Base-by-base conservation (phyloP, 805 yeast species). In the Maudiozyma saulgeensis region DNA sequence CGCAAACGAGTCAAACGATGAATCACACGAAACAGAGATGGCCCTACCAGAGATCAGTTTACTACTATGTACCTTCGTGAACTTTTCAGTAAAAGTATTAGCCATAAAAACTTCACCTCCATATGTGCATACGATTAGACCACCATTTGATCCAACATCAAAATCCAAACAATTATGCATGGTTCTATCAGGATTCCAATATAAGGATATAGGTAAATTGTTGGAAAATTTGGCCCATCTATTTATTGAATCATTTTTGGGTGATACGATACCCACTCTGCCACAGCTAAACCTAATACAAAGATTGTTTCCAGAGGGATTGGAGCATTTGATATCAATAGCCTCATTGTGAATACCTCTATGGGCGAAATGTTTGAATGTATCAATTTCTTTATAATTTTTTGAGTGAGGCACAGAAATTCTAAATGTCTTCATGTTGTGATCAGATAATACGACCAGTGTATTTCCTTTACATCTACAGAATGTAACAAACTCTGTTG, bases 401-500 rank as follows among this genome's bases (percentile, higher is more conserved):
- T 55, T 53, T 4, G 61, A 41, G 26, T 46, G 62, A 50, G 60
- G 74, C 45, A 58, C 68, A 50, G 59, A 74, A 44, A 61, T 69
- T 64, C 50, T 76, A 54, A 81, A 69, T 48, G 77, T 78, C 39
- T 77, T 71, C 53, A 81, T 83, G 46, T 76, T 79, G 13, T 78
- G 77, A 51, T 79, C 78, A 51, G 73, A 68, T 53, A 81, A 78
- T 0, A 84, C 74, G 59, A 81, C 84, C 13, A 89, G 73, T 46
- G 81, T 87, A 53, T 81, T 77, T 9, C 69, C 69, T 6, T 62
- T 69, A 2, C 82, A 74, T 6, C 84, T 72, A 1, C 88, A 78
- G 41, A 86, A 72, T 0, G 96, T 88, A 26, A 82, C 80, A 44
- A 72, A 69, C 44, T 88, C 95, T 9, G 83, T 77, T 2, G 89